Conservation (phyloP, 2,329 filamentous ascomycete species). For the Penicillium sp. region DNA sequence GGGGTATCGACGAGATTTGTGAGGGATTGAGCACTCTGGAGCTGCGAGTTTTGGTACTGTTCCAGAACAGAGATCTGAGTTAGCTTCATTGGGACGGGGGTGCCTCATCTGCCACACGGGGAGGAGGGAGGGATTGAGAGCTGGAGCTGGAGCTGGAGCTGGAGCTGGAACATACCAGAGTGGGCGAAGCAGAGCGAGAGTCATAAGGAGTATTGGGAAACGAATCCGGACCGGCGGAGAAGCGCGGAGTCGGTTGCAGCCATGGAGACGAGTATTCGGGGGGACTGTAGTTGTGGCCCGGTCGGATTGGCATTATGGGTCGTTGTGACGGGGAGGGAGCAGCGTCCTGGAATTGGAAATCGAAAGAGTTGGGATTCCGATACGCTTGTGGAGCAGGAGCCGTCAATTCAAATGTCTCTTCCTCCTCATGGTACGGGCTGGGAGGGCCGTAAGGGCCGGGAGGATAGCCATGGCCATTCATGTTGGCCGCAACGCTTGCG, state of each 20-base stretch:
- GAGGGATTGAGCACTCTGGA: conserved; percentile 39
- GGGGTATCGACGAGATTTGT: conserved; percentile 37
- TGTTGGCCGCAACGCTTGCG: conserved; percentile 5
- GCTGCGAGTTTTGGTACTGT: conserved; percentile 28
- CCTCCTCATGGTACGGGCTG: conserved; percentile 21
- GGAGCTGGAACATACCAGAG: conserved; percentile 29
- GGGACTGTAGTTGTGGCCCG: conserved; percentile 24
- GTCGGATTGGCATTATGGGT: conserved; percentile 27
- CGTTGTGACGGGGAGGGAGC: conserved; percentile 19
- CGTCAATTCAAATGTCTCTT: conserved; percentile 34
- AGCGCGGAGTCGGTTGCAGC: conserved; percentile 25
- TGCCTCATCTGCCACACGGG: neutral
- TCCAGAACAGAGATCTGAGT: conserved; percentile 6
- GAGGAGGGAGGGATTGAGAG: neutral
- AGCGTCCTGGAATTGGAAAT: conserved; percentile 21
- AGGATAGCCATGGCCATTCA: conserved; percentile 8
- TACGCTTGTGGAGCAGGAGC: conserved; percentile 21
- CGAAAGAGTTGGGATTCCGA: conserved; percentile 22
- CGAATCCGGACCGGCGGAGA: conserved; percentile 25
- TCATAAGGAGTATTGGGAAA: conserved; percentile 33
- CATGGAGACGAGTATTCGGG: conserved; percentile 29
- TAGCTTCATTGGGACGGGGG: conserved; percentile 2
- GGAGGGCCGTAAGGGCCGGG: conserved; percentile 16
- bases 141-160: neutral
- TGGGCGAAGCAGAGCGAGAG: conserved; percentile 36